Conservation (phyloP, 2,329 filamentous ascomycete genomes). For the Blastomyces percursus region DNA sequence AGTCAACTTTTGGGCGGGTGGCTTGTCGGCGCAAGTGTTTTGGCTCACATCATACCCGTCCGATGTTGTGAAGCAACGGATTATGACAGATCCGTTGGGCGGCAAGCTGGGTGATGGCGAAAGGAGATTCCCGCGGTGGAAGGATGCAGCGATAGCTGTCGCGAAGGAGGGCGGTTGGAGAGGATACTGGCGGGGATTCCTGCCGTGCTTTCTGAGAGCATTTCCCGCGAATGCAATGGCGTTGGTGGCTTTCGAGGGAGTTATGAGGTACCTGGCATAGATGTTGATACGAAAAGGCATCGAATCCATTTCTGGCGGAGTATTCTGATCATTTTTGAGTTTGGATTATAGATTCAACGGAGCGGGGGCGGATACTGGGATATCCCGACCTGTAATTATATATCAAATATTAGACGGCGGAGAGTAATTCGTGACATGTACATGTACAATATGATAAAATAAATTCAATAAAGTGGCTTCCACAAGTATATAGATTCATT, state of each 20-base stretch:
- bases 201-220: conserved; percentile 85
- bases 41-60: conserved; percentile 88
- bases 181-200: conserved; percentile 86
- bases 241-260: conserved; percentile 81
- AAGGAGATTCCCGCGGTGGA: conserved; percentile 63
- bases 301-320: not conserved
- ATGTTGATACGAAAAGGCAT: not conserved
- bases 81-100: conserved; percentile 90
- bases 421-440: not conserved
- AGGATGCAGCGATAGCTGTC: conserved; percentile 64
- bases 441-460: too few species aligned
- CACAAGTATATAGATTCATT: not conserved
- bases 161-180: conserved; percentile 63
- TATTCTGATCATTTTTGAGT: not conserved
- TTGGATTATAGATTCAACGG: not conserved
- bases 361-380: not conserved
- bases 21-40: conserved; percentile 83
- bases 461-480: too few species aligned
- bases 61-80: conserved; percentile 88
- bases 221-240: conserved; percentile 96
- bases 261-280: conserved; percentile 54
- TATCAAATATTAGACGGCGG: not conserved
- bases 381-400: not conserved
- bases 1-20: conserved; percentile 96
- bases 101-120: conserved; percentile 56